Evolutionary conservation across 164 flowering plant genomes (phyloP).

Genomic region (Macadamia integrifolia): DNA sequence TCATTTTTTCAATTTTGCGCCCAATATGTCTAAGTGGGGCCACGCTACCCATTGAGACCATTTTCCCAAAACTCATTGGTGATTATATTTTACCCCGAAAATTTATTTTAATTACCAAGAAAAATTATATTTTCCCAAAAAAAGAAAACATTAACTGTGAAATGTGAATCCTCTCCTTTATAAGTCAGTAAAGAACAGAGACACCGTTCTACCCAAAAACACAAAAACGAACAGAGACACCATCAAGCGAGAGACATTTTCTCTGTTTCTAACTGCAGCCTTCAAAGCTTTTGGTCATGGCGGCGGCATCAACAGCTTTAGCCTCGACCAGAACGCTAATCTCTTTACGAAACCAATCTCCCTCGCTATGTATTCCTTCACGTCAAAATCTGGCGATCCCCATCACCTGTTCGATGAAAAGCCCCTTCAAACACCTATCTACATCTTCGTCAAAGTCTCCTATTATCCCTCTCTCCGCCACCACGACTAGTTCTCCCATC

Average conservation of each 20-base stretch:
- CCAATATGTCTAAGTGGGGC: too few relatives aligned
- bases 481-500: slow-evolving; percentile 17
- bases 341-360: slow-evolving; percentile 9
- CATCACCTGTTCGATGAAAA: slow-evolving; percentile 19
- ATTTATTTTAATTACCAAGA: too few relatives aligned
- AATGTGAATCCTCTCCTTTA: slow-evolving; percentile 9
- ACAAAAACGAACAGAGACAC: too few relatives aligned
- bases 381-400: slow-evolving; percentile 13
- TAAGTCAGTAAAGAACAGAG: too few relatives aligned
- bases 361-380: slow-evolving; percentile 8
- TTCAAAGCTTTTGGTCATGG: background rate
- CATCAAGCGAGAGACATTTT: background rate
- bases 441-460: background rate
- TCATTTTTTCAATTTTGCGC: too few relatives aligned
- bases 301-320: slow-evolving; percentile 1
- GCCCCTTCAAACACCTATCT: slow-evolving; percentile 11
- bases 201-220: too few relatives aligned
- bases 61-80: too few relatives aligned
- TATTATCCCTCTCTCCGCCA: slow-evolving; percentile 11
- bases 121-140: too few relatives aligned
- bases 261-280: background rate
- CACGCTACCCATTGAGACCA: too few relatives aligned
- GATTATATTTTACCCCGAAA: too few relatives aligned
- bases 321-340: slow-evolving; percentile 4
- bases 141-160: too few relatives aligned